Conservation (phyloP, 345 rosid species). For the Populus euphratica region DNA sequence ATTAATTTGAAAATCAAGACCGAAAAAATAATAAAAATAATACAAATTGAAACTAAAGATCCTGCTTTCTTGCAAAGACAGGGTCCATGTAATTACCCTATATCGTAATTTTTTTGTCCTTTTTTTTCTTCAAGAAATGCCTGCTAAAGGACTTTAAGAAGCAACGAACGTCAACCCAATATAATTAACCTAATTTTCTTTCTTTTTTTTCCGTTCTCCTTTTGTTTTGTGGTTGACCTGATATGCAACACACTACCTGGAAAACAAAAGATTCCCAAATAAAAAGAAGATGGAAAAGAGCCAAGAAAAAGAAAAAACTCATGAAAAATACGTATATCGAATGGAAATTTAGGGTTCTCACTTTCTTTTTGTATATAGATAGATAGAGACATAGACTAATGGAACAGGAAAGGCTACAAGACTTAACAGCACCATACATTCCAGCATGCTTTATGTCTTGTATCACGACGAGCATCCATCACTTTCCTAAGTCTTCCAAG, state of each 20-base stretch:
- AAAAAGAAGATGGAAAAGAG: background rate
- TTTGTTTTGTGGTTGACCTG: background rate
- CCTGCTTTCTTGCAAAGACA: too few relatives aligned
- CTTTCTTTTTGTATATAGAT: background rate
- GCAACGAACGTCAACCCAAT: too few relatives aligned
- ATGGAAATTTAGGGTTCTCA: background rate
- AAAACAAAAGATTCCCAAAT: background rate
- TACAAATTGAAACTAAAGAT: too few relatives aligned
- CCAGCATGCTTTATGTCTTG: conserved; percentile 22
- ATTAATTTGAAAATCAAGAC: too few relatives aligned
- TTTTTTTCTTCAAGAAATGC: too few relatives aligned
- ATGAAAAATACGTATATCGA: background rate
- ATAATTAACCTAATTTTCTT: background rate
- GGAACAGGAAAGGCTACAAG: conserved; percentile 6
- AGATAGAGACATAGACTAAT: background rate
- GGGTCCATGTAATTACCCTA: too few relatives aligned
- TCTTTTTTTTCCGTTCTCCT: background rate
- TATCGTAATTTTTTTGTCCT: too few relatives aligned
- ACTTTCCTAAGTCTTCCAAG: conserved; percentile 37
- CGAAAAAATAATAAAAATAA: too few relatives aligned
- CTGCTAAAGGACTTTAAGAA: too few relatives aligned
- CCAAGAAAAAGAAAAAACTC: background rate
- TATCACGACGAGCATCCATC: conserved; percentile 25
- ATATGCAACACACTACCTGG: conserved; percentile 6
- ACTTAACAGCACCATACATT: conserved; percentile 8